Evolutionary conservation across 2,329 filamentous ascomycete genomes (phyloP), one percentile per base, ranked within the genome.

Genomic region (Hypoxylon sp.): DNA sequence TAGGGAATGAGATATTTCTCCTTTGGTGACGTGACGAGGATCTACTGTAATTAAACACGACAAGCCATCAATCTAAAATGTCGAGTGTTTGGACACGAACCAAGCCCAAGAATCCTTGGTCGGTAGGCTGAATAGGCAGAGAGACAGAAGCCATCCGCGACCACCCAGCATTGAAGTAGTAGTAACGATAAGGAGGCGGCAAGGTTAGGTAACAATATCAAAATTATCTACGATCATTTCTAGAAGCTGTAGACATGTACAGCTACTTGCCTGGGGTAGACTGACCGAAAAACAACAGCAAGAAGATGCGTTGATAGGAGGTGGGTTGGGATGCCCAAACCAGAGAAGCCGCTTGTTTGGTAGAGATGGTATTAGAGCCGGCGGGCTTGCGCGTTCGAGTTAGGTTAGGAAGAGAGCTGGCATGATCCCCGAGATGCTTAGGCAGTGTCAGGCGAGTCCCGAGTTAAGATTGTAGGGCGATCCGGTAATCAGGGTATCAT

Each of bases 401-500:
- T 55, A 31, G 43, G 17, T 7, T 11, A 29, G 9, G 51, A 23
- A 29, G 23, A 26, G n/a, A 26, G 42, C 46, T 57, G 56, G 48
- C 42, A 56, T 56, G 56, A 55, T 49, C 49, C n/a, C n/a, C 41
- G 29, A 45, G 60, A 48, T 37, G 49, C 21, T 50, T 49, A 53
- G 24, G 41, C 29, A 57, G 42, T 50, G 46, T 42, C 55, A 64
- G 58, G 58, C 55, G 61, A 64, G 41, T 48, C 55, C 61, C 61
- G 61, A 55, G 50, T 64, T 46, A 57, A 64, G 51, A 56, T 62
- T 59, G 58, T 62, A 62, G 51, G 58, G 55, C n/a, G 56, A 62
- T 53, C 61, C 61, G 61, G 61, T 58, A 64, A 15, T 55, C 52
- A 62, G 52, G 55, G 61, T 64, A 51, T 54, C 58, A 64, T 64